A percentile compares a stretch with the other conserved stretches of the same genome.
phyloP scores from a whole-genome alignment of 352 stramenopile species.

The Peronosclerospora sorghi region DNA sequence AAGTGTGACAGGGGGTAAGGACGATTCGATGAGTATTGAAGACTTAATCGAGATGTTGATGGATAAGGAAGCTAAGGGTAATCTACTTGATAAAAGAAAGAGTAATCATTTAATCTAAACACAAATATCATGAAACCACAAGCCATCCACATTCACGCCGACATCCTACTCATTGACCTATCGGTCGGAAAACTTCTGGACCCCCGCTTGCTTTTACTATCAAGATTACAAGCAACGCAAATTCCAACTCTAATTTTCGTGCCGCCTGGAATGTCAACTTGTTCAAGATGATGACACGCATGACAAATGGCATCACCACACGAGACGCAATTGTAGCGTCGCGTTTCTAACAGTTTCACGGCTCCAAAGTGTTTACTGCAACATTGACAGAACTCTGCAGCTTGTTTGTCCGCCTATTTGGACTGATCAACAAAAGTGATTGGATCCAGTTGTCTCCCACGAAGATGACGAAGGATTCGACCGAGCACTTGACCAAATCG shows the following conservation, averaged over 20 bases:
- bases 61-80: too few species aligned
- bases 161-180: too few species aligned
- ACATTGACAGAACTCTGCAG: slow-evolving; percentile 24
- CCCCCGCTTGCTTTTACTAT: too few species aligned
- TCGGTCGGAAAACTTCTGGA: too few species aligned
- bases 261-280: slow-evolving; percentile 23
- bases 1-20: too few species aligned
- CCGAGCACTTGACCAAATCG: slow-evolving; percentile 25
- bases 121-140: too few species aligned
- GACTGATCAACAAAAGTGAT: slow-evolving; percentile 22
- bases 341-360: slow-evolving; percentile 16
- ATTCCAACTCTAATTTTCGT: slow-evolving; percentile 15
- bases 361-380: slow-evolving; percentile 31
- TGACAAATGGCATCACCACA: slow-evolving; percentile 45
- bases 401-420: slow-evolving; percentile 23
- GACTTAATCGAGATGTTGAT: too few species aligned
- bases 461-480: slow-evolving; percentile 25
- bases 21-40: too few species aligned
- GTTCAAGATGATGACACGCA: slow-evolving; percentile 23
- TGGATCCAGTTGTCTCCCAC: slow-evolving; percentile 17
- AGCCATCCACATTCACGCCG: too few species aligned
- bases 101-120: too few species aligned
- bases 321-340: slow-evolving; percentile 33
- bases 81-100: too few species aligned
- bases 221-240: slow-evolving; percentile 25